phyloP scores from a whole-genome alignment of 139 green algal species.

The Edaphochlamys debaryana region DNA sequence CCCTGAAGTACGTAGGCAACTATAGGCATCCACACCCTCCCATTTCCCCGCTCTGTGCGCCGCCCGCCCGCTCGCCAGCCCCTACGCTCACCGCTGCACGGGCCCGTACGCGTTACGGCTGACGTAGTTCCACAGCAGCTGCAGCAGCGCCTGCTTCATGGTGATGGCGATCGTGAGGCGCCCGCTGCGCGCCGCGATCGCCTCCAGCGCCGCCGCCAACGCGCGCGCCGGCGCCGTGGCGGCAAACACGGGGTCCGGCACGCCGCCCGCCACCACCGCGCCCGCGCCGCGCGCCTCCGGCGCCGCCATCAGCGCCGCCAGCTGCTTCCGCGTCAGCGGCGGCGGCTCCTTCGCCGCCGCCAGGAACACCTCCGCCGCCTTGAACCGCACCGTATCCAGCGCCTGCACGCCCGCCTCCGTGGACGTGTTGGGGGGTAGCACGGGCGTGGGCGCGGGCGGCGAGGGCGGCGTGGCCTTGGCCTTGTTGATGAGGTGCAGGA shows the following conservation, averaged over 20 bases:
- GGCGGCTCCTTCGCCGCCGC: conserved; percentile 2
- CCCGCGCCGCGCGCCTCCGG: conserved; percentile 23
- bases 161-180: conserved; percentile 16
- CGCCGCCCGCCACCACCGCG: not conserved
- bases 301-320: conserved; percentile 5
- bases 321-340: conserved; percentile 23
- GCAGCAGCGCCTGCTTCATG: not conserved
- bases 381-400: not conserved
- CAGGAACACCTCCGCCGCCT: not conserved
- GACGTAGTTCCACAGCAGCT: conserved; percentile 41
- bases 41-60: no score
- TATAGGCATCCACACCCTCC: no score
- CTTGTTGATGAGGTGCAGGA: conserved; percentile 59
- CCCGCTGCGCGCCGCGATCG: not conserved
- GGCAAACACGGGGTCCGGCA: not conserved
- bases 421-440: conserved; percentile 13
- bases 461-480: conserved; percentile 31
- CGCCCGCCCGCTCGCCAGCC: no score
- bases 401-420: conserved; percentile 8
- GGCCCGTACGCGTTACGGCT: conserved; percentile 15
- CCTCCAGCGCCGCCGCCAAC: conserved; percentile 15
- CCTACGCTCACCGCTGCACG: conserved; percentile 4
- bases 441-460: conserved; percentile 17
- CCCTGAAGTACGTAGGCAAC: no score
- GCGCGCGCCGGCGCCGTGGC: conserved; percentile 2